Evolutionary conservation across 2,329 filamentous ascomycete genomes (phyloP), one percentile per base, ranked within the genome.

Genomic region (Fusarium dlaminii): DNA sequence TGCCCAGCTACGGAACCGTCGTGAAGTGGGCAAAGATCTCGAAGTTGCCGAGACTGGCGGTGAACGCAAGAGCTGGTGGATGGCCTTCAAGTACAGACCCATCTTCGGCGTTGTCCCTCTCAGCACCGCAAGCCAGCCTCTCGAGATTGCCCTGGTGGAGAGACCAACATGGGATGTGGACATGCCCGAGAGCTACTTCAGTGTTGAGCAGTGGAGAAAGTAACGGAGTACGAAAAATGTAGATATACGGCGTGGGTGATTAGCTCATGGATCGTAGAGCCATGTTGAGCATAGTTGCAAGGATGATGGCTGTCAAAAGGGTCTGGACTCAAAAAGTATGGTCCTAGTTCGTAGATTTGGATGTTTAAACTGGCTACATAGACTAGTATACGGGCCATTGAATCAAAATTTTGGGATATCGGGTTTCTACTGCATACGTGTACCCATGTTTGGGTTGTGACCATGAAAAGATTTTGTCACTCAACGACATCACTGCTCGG

Each of bases 21-120:
- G 73, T 72, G 76, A 73, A 63, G 66, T 72, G 61, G 61, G 64
- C 45, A 52, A 71, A 59, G 42, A 63, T 51, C 42, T 73, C 12
- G 75, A 78, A 42, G 70, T 73, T 43, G 60, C 70, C 36, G 75
- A 75, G 48, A 72, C 73, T 57, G 73, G 73, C 51, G 78, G 74
- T 64, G 77, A 78, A 68, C 79, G 77, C 55, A 82, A 80, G 70
- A 84, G 82, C 70, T 89, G 85, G 84, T 98, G 95, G 94, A 90
- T 92, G 80, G 97, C 95, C 10, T 95, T 93, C 87, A 97, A 97
- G 83, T 99, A 98, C 83, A 89, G 95, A 66, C 94, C 95, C n/a
- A 95, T 99, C 76, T 86, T 99, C 70, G 96, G 95, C 61, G 84
- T 91, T 42, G 87, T 90, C 40, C 85, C 86, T 48, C 82, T 88